Evolutionary conservation across 2,329 filamentous ascomycete species (phyloP).

Genomic region (Sclerotinia nivalis): DNA sequence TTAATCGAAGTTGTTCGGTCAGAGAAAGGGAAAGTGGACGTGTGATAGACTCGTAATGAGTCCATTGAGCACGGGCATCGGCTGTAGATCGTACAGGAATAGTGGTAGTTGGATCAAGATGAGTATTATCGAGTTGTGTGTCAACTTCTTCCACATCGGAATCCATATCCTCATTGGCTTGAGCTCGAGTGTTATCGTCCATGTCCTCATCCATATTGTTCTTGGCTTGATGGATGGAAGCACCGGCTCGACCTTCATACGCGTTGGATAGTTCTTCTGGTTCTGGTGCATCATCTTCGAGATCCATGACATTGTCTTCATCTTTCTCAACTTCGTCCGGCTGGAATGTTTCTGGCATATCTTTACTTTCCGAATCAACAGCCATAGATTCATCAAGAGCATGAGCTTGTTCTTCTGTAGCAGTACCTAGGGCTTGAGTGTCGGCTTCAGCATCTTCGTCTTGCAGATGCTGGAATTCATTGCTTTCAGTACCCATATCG

Average conservation of each 20-base stretch:
- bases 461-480: constrained; percentile 91
- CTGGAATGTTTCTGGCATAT: constrained; percentile 56
- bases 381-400: constrained; percentile 88
- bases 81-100: constrained; percentile 45
- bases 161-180: constrained; percentile 40
- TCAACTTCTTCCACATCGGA: constrained; percentile 44
- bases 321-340: constrained; percentile 47
- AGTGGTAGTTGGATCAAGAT: constrained; percentile 50
- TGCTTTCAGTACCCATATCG: constrained; percentile 65
- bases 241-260: constrained; percentile 60
- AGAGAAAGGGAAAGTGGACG: constrained; percentile 84
- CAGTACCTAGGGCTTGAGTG: constrained; percentile 86
- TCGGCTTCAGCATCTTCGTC: constrained; percentile 82
- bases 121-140: constrained; percentile 70
- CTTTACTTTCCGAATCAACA: constrained; percentile 67
- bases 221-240: constrained; percentile 52
- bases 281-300: constrained; percentile 45
- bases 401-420: constrained; percentile 82
- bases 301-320: constrained; percentile 46
- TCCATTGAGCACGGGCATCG: constrained; percentile 76
- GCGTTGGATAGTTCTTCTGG: constrained; percentile 48
- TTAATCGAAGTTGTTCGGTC: constrained; percentile 92
- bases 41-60: constrained; percentile 78
- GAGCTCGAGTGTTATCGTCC: constrained; percentile 51
- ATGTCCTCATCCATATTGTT: constrained; percentile 50